phyloP scores from a whole-genome alignment of 1,284 basidiomycete species.

The Stygiomarasmius scandens region DNA sequence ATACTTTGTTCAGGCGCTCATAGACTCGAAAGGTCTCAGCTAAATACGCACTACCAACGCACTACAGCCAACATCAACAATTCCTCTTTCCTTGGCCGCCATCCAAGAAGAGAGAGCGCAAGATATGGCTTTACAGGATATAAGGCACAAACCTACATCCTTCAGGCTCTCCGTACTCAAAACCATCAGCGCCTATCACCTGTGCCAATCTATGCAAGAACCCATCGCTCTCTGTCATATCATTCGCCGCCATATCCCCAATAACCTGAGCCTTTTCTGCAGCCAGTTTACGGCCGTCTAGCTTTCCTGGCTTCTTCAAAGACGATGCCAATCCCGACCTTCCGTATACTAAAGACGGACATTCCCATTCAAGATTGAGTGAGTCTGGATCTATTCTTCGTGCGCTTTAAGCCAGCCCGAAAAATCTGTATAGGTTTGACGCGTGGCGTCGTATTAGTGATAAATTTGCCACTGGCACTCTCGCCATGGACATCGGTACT shows the following conservation, averaged over 20 bases:
- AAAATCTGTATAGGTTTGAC: constrained; percentile 28
- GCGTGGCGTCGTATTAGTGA: constrained; percentile 39
- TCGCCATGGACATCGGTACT: constrained; percentile 52
- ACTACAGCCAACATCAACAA: no score
- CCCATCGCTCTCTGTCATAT: constrained; percentile 46
- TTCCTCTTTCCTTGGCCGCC: no score
- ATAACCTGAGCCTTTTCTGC: constrained; percentile 44
- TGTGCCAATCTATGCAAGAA: constrained; percentile 39
- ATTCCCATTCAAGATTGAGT: constrained; percentile 46
- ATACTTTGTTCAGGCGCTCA: no score
- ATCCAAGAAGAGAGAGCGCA: no score
- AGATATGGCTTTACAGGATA: no score
- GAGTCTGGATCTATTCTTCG: constrained; percentile 38
- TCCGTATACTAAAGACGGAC: constrained; percentile 52
- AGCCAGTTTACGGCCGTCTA: constrained; percentile 39
- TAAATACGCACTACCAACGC: no score
- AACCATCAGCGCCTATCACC: no score
- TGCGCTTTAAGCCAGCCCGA: constrained; percentile 34
- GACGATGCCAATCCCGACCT: constrained; percentile 44
- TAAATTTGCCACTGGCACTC: constrained; percentile 29
- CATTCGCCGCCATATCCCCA: constrained; percentile 46
- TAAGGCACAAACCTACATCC: no score
- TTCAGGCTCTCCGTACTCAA: no score
- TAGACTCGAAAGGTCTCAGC: no score
- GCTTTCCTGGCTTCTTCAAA: constrained; percentile 42